A percentile compares a stretch with the other conserved stretches of the same genome.
phyloP scores from a whole-genome alignment of 1,139 yeast genomes.

The Magnusiomyces suaveolens region DNA sequence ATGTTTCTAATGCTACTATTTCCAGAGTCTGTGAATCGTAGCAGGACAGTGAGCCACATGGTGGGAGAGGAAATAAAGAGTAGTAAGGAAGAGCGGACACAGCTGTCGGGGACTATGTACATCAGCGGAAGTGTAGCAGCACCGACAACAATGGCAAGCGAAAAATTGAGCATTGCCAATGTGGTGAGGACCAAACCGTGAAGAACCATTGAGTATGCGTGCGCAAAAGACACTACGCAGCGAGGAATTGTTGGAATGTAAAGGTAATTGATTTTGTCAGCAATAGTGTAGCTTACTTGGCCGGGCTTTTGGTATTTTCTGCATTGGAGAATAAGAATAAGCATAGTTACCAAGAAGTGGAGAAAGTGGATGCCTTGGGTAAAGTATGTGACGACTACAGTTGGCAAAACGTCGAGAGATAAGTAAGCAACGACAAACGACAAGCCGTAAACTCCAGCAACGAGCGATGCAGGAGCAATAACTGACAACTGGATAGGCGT shows the following conservation, averaged over 20 bases:
- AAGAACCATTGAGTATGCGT: slow-evolving; percentile 44
- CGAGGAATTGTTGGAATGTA: slow-evolving; percentile 16
- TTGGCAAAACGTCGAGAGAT: slow-evolving; percentile 16
- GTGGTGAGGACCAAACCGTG: slow-evolving; percentile 65
- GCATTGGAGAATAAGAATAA: background rate
- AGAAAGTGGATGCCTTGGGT: slow-evolving; percentile 13
- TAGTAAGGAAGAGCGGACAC: slow-evolving; percentile 13
- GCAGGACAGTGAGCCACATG: slow-evolving; percentile 32
- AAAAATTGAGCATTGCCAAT: slow-evolving; percentile 70
- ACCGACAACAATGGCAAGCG: slow-evolving; percentile 67
- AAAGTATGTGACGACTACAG: slow-evolving; percentile 11
- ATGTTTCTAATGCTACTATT: slow-evolving; percentile 33
- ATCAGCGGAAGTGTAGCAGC: slow-evolving; percentile 61
- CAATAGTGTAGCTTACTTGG: background rate
- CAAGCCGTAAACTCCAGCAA: slow-evolving; percentile 20
- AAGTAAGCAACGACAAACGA: slow-evolving; percentile 18
- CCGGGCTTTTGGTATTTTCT: background rate
- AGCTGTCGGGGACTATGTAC: slow-evolving; percentile 41
- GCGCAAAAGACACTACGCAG: slow-evolving; percentile 19
- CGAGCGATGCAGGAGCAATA: slow-evolving; percentile 17
- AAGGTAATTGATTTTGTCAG: background rate
- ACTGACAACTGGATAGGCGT: slow-evolving; percentile 6
- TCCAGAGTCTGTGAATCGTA: slow-evolving; percentile 28
- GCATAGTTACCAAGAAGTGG: background rate
- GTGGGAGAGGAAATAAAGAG: slow-evolving; percentile 22